Evolutionary conservation across 2,329 filamentous ascomycete genomes (phyloP).

Genomic region (Erysiphe neolycopersici): DNA sequence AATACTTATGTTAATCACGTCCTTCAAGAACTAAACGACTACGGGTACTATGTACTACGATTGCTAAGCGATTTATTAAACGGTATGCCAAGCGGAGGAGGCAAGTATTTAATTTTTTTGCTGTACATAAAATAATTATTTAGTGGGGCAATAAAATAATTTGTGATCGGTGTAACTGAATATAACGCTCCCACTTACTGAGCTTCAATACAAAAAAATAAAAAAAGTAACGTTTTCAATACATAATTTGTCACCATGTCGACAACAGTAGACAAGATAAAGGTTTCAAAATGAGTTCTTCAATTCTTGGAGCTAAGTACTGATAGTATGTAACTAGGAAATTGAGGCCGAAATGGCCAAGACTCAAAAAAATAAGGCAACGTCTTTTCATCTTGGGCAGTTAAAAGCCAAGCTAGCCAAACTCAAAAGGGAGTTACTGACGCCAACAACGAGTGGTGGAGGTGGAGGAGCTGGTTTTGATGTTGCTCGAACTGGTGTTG

Average conservation of each 20-base stretch:
- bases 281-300: constrained; percentile 15
- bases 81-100: too few species aligned
- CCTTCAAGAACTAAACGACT: too few species aligned
- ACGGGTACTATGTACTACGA: too few species aligned
- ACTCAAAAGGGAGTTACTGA: constrained; percentile 84
- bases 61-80: too few species aligned
- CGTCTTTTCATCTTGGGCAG: constrained; percentile 80
- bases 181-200: too few species aligned
- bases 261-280: constrained; percentile 98
- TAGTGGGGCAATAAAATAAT: too few species aligned
- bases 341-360: constrained; percentile 94
- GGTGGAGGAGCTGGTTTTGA: constrained; percentile 80
- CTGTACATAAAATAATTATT: too few species aligned
- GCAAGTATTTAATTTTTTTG: too few species aligned
- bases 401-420: constrained; percentile 96
- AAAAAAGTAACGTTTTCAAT: not conserved
- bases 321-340: constrained; percentile 17
- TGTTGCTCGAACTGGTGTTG: constrained; percentile 89
- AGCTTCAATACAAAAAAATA: not conserved
- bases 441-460: constrained; percentile 58
- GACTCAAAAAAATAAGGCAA: constrained; percentile 95
- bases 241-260: constrained; percentile 34
- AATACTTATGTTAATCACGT: too few species aligned
- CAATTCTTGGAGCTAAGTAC: not conserved
- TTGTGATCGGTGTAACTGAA: too few species aligned